Percentiles rank a stretch among this genome's conserved stretches.
Conservation (phyloP, 495 filamentous ascomycete genomes). For the Trichoderma parareesei region DNA sequence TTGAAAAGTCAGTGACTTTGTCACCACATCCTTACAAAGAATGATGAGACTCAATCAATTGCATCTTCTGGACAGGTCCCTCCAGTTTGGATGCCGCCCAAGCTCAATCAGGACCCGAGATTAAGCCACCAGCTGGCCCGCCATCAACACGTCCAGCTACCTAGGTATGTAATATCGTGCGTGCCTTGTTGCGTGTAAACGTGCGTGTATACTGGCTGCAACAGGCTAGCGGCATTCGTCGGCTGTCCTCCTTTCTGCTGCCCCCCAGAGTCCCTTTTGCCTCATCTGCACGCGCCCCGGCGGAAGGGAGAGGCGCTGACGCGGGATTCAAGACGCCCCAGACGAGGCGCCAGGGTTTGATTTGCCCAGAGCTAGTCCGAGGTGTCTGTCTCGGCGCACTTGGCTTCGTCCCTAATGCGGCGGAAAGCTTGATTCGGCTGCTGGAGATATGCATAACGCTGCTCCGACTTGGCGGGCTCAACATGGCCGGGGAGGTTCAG, state of each 20-base stretch:
- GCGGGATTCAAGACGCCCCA: background rate
- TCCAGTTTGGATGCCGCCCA: background rate
- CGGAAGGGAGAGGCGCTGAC: constrained; percentile 2
- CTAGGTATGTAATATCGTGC: too few species aligned
- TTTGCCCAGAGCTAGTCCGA: background rate
- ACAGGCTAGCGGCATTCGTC: too few species aligned
- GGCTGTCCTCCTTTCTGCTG: too few species aligned
- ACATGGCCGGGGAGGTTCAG: background rate
- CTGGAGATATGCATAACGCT: constrained; percentile 1
- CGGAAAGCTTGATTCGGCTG: constrained; percentile 10
- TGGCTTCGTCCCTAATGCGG: constrained; percentile 9
- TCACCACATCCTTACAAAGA: too few species aligned
- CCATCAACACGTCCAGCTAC: too few species aligned
- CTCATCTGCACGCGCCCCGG: background rate
- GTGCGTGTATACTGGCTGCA: too few species aligned
- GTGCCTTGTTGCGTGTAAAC: too few species aligned
- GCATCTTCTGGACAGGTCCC: background rate
- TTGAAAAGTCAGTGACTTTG: too few species aligned
- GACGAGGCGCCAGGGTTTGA: constrained; percentile 1
- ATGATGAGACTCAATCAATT: too few species aligned
- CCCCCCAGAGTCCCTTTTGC: background rate
- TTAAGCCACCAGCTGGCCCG: too few species aligned
- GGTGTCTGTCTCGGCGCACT: background rate
- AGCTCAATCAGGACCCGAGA: background rate
- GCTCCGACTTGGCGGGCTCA: background rate